Base-by-base conservation (phyloP, 1,284 basidiomycete genomes). In the Ustilago curta region DNA sequence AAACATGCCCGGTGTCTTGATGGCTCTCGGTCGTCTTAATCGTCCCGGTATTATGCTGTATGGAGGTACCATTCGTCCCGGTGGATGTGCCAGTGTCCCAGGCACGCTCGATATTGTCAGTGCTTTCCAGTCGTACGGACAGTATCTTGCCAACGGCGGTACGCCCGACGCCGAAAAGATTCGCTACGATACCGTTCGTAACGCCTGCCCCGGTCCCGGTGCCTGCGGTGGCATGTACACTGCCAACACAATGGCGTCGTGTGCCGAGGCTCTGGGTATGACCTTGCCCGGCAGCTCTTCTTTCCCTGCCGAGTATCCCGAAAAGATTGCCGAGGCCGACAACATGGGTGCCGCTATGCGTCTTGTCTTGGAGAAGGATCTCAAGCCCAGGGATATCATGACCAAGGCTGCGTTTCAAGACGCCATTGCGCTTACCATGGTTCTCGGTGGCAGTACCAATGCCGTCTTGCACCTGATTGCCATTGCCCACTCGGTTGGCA, bases 191-290 rank as follows among this genome's bases (percentile, higher is more conserved):
- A 81, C 77, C 9, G 74, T 84, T 19, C 70, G 83, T 25, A 61
- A 84, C 61, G 69, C 77, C 9, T 85, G 83, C 67, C 83, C 83
- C 35, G 83, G 83, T 54, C 73, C 77, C 0, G 83, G 83, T 37
- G 83, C 83, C 11, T 85, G 83, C 56, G 83, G 83, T 63, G 83
- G 83, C 37, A 85, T 85, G 83, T 85, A 84, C 70, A 78, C 83
- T 31, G 83, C 83, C 63, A 85, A 85, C 73, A 84, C 83, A 27
- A 83, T 85, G 71, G 82, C 83, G 7, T 83, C 83, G 1, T 83
- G 80, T 61, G 70, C 82, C 18, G 83, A 85, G 45, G 82, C 77
- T 4, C 65, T 85, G 16, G 83, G 83, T 48, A 85, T 85, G 83
- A 81, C 83, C 12, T 70, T 85, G 18, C 83, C 83, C 18, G 83